phyloP scores from a whole-genome alignment of 2,329 filamentous ascomycete genomes.

The Paraphoma chrysanthemicola region DNA sequence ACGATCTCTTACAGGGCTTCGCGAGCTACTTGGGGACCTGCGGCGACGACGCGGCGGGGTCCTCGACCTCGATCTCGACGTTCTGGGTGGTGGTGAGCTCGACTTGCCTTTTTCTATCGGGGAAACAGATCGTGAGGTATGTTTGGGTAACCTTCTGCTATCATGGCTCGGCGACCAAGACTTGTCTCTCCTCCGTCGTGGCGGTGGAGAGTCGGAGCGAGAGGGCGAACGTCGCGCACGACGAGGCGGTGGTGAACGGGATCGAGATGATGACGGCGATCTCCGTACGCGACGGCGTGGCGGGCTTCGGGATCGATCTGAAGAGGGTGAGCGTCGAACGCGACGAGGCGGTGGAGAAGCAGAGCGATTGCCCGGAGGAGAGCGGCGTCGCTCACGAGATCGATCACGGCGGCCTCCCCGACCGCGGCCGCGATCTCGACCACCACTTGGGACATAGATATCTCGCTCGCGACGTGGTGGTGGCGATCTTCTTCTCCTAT shows the following conservation, averaged over 20 bases:
- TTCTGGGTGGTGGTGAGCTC: slow-evolving; percentile 62
- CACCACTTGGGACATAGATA: slow-evolving; percentile 62
- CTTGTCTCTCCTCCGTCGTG: slow-evolving; percentile 29
- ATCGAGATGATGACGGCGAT: slow-evolving; percentile 46
- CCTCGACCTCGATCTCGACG: slow-evolving; percentile 44
- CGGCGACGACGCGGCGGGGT: slow-evolving; percentile 44
- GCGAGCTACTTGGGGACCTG: slow-evolving; percentile 46
- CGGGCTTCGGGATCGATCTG: slow-evolving; percentile 50
- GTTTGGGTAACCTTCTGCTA: slow-evolving; percentile 34
- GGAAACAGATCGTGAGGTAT: slow-evolving; percentile 58
- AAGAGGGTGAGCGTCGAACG: slow-evolving; percentile 33
- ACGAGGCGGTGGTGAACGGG: slow-evolving; percentile 34
- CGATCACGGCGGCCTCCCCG: slow-evolving; percentile 46
- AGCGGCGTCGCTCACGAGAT: slow-evolving; percentile 42
- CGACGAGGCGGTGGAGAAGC: slow-evolving; percentile 36
- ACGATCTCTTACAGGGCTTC: slow-evolving; percentile 48
- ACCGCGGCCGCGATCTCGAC: slow-evolving; percentile 45
- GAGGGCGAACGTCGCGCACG: slow-evolving; percentile 23
- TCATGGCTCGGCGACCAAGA: slow-evolving; percentile 42
- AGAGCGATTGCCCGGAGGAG: slow-evolving; percentile 38
- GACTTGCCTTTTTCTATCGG: slow-evolving; percentile 57
- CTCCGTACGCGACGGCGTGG: slow-evolving; percentile 38
- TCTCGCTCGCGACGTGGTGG: slow-evolving; percentile 61
- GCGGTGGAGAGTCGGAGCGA: slow-evolving; percentile 23
- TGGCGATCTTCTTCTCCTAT: slow-evolving; percentile 56